Evolutionary conservation across 768 basidiomycete genomes (phyloP).

Genomic region (Gymnopilus junonius): DNA sequence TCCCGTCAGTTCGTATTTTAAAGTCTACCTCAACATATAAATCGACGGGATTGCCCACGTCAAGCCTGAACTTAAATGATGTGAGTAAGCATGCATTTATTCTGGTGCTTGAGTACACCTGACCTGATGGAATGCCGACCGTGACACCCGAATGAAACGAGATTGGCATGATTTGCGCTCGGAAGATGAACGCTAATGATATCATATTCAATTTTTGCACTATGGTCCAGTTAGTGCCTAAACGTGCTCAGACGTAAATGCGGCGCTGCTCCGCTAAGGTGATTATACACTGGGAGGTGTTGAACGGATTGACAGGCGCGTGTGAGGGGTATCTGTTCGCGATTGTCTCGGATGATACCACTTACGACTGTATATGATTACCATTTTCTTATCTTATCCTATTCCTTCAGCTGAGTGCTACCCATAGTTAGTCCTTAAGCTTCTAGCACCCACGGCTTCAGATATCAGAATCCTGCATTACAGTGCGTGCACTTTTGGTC

Average conservation of each 20-base stretch:
- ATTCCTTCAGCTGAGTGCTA: no score
- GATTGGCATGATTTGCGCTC: neutral
- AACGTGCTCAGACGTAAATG: neutral
- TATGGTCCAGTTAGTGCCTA: no score
- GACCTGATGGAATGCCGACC: neutral
- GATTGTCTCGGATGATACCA: neutral
- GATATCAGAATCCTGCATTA: neutral
- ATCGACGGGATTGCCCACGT: neutral
- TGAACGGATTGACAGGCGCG: neutral
- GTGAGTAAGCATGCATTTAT: neutral
- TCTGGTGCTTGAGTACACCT: neutral
- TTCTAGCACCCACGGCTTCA: neutral
- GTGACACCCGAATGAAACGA: neutral
- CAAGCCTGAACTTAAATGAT: conserved; percentile 3
- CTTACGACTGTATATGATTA: neutral
- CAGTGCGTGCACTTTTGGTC: neutral
- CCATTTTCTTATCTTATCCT: neutral
- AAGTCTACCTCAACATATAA: neutral
- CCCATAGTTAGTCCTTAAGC: no score
- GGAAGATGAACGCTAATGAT: neutral
- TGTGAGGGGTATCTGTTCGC: neutral
- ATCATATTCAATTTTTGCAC: neutral
- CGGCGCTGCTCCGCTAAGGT: neutral
- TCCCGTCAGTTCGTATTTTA: neutral
- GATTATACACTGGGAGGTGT: neutral